Conservation (phyloP, 73 alveolate genomes). For the Breviolum minutum region DNA sequence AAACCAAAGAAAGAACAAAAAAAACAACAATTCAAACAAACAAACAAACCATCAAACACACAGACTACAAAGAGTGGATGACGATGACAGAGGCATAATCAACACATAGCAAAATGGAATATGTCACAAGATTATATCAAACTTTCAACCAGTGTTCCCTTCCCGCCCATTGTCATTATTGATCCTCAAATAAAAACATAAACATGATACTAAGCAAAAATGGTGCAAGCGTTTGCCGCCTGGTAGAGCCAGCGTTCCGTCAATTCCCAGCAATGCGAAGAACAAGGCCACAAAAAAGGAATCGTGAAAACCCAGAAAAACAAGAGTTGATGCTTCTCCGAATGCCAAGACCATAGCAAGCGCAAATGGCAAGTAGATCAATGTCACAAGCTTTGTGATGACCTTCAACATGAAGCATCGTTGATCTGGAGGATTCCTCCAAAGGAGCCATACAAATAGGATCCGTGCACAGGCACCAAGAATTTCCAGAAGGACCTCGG, state of each 20-base stretch:
- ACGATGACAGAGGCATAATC: no score
- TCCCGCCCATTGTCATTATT: no score
- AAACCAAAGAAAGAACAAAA: no score
- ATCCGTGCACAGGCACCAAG: constrained; percentile 16
- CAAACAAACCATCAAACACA: no score
- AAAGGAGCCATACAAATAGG: not conserved
- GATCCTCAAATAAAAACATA: not conserved
- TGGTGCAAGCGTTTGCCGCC: not conserved
- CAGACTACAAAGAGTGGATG: no score
- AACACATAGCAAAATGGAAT: no score
- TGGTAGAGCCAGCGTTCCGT: constrained; percentile 7
- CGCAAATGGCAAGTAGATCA: constrained; percentile 42
- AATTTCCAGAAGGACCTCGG: constrained; percentile 12
- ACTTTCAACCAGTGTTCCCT: no score
- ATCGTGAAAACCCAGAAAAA: constrained; percentile 13
- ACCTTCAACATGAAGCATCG: constrained; percentile 41
- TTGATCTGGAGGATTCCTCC: constrained; percentile 15
- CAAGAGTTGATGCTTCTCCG: constrained; percentile 19
- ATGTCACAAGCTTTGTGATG: constrained; percentile 31
- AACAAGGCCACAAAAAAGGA: not conserved
- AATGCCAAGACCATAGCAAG: constrained; percentile 21
- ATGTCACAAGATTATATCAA: no score
- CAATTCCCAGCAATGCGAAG: constrained; percentile 23
- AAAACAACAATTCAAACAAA: no score
- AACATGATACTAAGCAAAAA: not conserved